Base-by-base conservation (phyloP, 2,329 filamentous ascomycete genomes). In the Teratosphaeria epicoccoides region DNA sequence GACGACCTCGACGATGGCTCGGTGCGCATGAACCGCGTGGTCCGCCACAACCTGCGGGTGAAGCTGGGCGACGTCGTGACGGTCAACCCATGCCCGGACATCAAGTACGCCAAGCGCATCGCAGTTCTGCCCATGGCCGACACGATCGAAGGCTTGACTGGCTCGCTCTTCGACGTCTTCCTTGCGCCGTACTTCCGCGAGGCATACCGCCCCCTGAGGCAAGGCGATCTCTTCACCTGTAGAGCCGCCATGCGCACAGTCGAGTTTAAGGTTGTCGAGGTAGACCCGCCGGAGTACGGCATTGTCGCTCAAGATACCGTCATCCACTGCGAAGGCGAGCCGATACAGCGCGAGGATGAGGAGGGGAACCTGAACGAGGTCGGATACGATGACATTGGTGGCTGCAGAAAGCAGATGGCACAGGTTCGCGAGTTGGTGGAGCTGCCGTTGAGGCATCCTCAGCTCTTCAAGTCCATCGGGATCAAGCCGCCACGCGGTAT, bases 31-130 rank as follows among this genome's bases (percentile, higher is more conserved):
- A 98, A 98, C 80, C 88, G 94, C 71, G 93, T 97, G 57, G 90
- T 97, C 66, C 86, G 93, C 70, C 93, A 97, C 80, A 98, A 98
- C 74, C 81, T 98, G 58, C 86, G 93, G 52, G 91, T 98, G 66
- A 97, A 97, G 83, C 91, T 96, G 68, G 93, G 93, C 68, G 93
- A 98, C 69, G 87, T 97, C 68, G 85, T 98, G 73, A 96, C 90
- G 55, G 89, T 98, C 59, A 89, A 97, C 75, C 83, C 94, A 51
- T 98, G 93, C 77, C 91, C 93, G 17, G 93, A 98, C 72, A 98
- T 98, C 79, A 98, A 98, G 95, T 98, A 98, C 72, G 93, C 94
- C 73, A 98, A 98, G 81, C 88, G 93, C 67, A 96, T 98, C 69
- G 93, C 93, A 56, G 93, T 98, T 55, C 86, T 98, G 46, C 93